Evolutionary conservation across 192 early-diverging fungal species (phyloP), one percentile per base, ranked within the genome.

Genomic region (Thamnidium elegans): DNA sequence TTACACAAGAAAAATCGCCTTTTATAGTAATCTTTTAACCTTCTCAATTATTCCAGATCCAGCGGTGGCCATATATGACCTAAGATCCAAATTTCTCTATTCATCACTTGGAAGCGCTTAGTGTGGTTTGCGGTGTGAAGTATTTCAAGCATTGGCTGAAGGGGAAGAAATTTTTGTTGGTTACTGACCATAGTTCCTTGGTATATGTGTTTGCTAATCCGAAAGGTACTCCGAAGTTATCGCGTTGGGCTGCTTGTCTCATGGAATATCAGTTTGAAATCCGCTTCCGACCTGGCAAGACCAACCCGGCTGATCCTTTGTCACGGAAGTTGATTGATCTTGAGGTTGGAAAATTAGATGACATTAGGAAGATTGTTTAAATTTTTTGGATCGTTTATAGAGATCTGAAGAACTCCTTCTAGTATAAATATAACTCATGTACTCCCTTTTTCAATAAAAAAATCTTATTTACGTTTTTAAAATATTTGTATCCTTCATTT

Each of bases 241-340:
- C 17, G 15, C 3, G 63, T 10, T 65, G 63, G 63, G 15, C 36
- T 1, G 52, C 51, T 14, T 5, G 23, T 4, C 39, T 65, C 0
- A 55, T 65, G 51, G 42, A 30, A 7, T 65, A 55, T 15, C 21
- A 55, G 5, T 65, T 42, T 15, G 21, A 7, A 0, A 17, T 65
- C 0, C 3, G 14, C 7, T 30, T 48, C n/a, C n/a, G 14, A 8
- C 43, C 45, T 30, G 44, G 59, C 8, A 26, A 14, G 7, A 10
- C 7, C 2, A 61, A 61, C 31, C 44, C 59, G 3, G 59, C 59
- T 8, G 59, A 61, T 48, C n/a, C 44, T 1, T 46, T 61, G 4
- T 61, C 59, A 0, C 13, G 56, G 4, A 17, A 31, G 13, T 3
- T 56, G 8, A 8, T 23, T 10, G 50, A 51, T 23, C 3, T 23